Percentiles rank a stretch among this genome's conserved stretches.
Evolutionary conservation across 768 basidiomycete genomes (phyloP).

Genomic region (Leccinum obscurum): DNA sequence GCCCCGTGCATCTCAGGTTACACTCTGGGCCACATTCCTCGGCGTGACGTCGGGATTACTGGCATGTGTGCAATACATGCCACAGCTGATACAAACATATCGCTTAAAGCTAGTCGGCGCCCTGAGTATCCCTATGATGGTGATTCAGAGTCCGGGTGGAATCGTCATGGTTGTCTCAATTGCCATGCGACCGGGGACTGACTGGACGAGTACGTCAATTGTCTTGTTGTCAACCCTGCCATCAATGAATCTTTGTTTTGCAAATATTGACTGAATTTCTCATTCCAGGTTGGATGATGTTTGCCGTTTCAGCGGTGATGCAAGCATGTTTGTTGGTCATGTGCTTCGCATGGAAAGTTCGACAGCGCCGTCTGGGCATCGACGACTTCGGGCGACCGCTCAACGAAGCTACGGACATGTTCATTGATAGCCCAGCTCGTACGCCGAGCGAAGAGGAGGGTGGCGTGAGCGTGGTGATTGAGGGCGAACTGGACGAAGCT

Average conservation of each 20-base stretch:
- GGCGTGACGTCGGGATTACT: conserved; percentile 80
- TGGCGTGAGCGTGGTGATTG: conserved; percentile 21
- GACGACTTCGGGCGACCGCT: conserved; percentile 86
- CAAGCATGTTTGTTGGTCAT: conserved; percentile 80
- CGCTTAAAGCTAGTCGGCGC: conserved; percentile 82
- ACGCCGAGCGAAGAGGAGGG: conserved; percentile 12
- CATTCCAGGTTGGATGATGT: conserved; percentile 71
- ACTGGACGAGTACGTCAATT: conserved; percentile 72
- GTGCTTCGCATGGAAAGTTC: conserved; percentile 83
- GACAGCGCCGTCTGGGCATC: conserved; percentile 72
- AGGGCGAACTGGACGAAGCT: conserved; percentile 14
- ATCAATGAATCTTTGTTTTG: background rate
- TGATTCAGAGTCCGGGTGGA: conserved; percentile 89
- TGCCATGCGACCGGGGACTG: conserved; percentile 73
- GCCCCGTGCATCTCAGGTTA: conserved; percentile 40
- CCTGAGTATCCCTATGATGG: conserved; percentile 94
- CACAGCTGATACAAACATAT: conserved; percentile 84
- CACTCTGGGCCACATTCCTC: conserved; percentile 81
- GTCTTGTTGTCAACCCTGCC: background rate
- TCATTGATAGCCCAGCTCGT: background rate
- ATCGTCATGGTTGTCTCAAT: conserved; percentile 85
- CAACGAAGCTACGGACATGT: background rate
- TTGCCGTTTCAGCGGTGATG: conserved; percentile 79
- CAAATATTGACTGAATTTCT: background rate
- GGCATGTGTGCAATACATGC: conserved; percentile 83